Evolutionary conservation across 192 early-diverging fungal genomes (phyloP).

Genomic region (Umbelopsis sp.): DNA sequence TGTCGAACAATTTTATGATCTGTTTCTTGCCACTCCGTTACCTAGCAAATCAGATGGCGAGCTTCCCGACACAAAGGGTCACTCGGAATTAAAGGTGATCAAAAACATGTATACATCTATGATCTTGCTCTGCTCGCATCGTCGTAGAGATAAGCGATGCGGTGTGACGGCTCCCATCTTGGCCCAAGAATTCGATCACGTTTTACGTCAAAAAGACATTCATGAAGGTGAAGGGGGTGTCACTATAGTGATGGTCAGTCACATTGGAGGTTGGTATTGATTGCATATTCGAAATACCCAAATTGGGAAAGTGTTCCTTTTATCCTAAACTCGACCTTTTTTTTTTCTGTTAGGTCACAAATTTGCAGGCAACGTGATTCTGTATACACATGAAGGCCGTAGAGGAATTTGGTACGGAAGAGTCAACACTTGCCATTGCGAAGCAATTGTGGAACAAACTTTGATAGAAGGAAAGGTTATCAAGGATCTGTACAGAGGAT

Average conservation of each 20-base stretch:
- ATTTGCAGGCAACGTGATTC: conserved; percentile 63
- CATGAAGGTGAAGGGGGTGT: conserved; percentile 48
- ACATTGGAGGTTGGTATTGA: conserved; percentile 53
- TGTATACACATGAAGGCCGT: conserved; percentile 47
- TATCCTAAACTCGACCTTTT: background rate
- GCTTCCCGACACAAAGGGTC: background rate
- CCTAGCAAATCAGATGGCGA: conserved; percentile 14
- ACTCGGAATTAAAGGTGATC: conserved; percentile 31
- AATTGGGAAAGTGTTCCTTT: no score
- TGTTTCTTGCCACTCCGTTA: conserved; percentile 37
- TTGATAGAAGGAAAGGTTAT: conserved; percentile 53
- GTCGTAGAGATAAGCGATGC: conserved; percentile 60
- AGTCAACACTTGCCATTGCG: conserved; percentile 54
- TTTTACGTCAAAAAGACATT: conserved; percentile 50
- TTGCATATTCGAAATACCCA: no score
- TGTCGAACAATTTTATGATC: conserved; percentile 48
- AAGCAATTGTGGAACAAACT: conserved; percentile 55
- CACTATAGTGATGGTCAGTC: conserved; percentile 52
- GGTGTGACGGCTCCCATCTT: conserved; percentile 56
- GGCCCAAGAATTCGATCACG: conserved; percentile 50
- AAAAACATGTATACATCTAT: conserved; percentile 44
- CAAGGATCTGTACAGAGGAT: conserved; percentile 55
- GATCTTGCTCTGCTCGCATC: conserved; percentile 61
- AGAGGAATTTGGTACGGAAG: conserved; percentile 64
- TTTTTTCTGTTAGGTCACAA: conserved; percentile 49